phyloP scores from a whole-genome alignment of 75 land plant genomes.

The Azolla pinnata region DNA sequence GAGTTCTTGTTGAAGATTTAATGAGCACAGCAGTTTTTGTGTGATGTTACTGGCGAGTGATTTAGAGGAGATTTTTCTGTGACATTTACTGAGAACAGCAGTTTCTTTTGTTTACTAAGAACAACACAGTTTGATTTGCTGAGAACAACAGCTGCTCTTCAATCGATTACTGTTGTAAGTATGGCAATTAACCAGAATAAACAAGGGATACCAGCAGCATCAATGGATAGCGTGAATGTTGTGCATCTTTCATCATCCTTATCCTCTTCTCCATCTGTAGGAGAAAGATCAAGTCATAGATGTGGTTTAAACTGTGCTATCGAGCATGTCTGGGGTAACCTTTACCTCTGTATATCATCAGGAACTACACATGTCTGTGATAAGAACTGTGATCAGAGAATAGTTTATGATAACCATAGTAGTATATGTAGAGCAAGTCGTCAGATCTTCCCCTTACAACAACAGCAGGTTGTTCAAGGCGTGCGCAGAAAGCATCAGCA shows the following conservation, averaged over 20 bases:
- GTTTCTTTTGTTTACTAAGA: too few species aligned
- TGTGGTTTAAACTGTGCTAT: slow-evolving; percentile 64
- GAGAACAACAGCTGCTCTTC: not conserved
- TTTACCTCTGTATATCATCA: slow-evolving; percentile 69
- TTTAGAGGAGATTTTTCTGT: too few species aligned
- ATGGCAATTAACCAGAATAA: not conserved
- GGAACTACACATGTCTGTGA: slow-evolving; percentile 80
- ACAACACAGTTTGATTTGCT: too few species aligned
- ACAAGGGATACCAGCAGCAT: slow-evolving; percentile 7
- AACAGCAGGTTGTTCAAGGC: slow-evolving; percentile 55
- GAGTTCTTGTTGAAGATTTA: not conserved
- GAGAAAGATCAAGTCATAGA: slow-evolving; percentile 50
- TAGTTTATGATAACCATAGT: slow-evolving; percentile 75
- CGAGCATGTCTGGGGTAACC: slow-evolving; percentile 75
- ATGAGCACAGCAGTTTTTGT: not conserved
- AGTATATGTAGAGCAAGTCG: slow-evolving; percentile 76
- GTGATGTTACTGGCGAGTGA: not conserved
- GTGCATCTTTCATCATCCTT: slow-evolving; percentile 62
- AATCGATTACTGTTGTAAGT: not conserved
- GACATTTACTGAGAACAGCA: not conserved
- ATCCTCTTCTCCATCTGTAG: slow-evolving; percentile 44
- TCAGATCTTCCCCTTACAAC: slow-evolving; percentile 60
- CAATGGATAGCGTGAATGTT: slow-evolving; percentile 44
- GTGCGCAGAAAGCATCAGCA: slow-evolving; percentile 56
- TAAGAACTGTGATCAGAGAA: slow-evolving; percentile 83